phyloP scores from a whole-genome alignment of 495 filamentous ascomycete genomes.

The Physcia stellaris region DNA sequence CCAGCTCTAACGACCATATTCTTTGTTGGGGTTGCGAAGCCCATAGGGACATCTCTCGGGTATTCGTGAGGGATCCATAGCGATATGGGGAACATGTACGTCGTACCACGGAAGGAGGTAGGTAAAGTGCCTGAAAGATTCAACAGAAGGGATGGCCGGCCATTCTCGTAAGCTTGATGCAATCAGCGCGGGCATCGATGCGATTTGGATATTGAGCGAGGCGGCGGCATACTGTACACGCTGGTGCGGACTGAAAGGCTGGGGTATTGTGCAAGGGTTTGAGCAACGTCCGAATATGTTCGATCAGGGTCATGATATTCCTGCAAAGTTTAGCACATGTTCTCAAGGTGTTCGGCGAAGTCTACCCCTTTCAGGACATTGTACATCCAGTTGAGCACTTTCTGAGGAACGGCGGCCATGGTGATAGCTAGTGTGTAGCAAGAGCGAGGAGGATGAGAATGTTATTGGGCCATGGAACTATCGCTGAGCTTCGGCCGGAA shows the following conservation, averaged over 20 bases:
- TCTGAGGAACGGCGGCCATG: conserved; percentile 55
- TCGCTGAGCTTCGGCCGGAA: no score
- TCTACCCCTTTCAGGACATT: conserved; percentile 71
- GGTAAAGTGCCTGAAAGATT: conserved; percentile 79
- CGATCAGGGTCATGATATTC: conserved; percentile 88
- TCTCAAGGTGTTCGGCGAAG: no score
- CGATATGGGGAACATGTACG: conserved; percentile 81
- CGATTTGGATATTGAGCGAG: not conserved
- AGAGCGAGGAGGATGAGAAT: no score
- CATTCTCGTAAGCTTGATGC: conserved; percentile 68
- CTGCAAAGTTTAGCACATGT: no score
- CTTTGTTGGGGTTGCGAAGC: conserved; percentile 76
- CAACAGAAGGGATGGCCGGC: conserved; percentile 73
- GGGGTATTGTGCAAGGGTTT: conserved; percentile 66
- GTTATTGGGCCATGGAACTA: no score
- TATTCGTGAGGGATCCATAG: conserved; percentile 96
- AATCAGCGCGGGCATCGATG: conserved; percentile 6
- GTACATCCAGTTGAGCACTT: conserved; percentile 89
- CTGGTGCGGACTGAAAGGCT: conserved; percentile 83
- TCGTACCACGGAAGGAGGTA: conserved; percentile 72
- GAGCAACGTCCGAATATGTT: conserved; percentile 82
- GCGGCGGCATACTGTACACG: conserved; percentile 65
- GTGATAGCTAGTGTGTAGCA: no score
- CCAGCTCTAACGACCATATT: conserved; percentile 84
- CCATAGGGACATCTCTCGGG: conserved; percentile 69